Conservation (phyloP, 2,329 filamentous ascomycete genomes). For the Microdochium trichocladiopsis region DNA sequence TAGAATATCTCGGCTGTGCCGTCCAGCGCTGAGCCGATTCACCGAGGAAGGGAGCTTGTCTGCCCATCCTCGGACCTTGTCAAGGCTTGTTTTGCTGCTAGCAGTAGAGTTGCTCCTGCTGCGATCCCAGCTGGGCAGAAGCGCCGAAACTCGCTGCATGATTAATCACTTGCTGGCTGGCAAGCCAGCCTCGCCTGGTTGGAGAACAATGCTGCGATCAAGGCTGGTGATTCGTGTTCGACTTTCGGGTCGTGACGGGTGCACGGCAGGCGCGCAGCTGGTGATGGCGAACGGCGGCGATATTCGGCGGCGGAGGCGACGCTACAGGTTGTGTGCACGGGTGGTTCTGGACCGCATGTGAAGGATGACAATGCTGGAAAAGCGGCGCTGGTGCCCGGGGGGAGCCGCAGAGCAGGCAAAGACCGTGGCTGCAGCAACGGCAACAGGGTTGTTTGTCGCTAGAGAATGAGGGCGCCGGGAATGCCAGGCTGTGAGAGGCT, state of each 20-base stretch:
- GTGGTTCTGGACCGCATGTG: too few species aligned
- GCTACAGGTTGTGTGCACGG: too few species aligned
- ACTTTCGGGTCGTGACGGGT: neutral
- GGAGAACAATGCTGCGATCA: neutral
- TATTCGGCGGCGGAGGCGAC: too few species aligned
- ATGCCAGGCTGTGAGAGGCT: too few species aligned
- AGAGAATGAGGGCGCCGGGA: too few species aligned
- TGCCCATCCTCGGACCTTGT: slow-evolving; percentile 36
- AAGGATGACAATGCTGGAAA: too few species aligned
- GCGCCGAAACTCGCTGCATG: slow-evolving; percentile 39
- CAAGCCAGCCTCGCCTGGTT: neutral
- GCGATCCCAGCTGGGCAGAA: slow-evolving; percentile 31
- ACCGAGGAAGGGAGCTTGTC: slow-evolving; percentile 51
- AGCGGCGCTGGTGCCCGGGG: too few species aligned
- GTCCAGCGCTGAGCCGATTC: slow-evolving; percentile 57
- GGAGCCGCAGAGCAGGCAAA: too few species aligned
- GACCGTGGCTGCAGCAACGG: too few species aligned
- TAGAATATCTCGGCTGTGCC: slow-evolving; percentile 67
- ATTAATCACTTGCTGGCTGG: slow-evolving; percentile 7
- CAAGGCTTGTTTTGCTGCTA: slow-evolving; percentile 28
- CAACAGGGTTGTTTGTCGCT: too few species aligned
- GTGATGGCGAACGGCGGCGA: too few species aligned
- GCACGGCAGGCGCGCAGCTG: too few species aligned
- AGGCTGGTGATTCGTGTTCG: neutral
- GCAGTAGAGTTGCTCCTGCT: slow-evolving; percentile 16